Percentiles rank a stretch among this genome's conserved stretches.
Evolutionary conservation across 495 filamentous ascomycete species (phyloP).

Genomic region (Aspergillus kassunensis): DNA sequence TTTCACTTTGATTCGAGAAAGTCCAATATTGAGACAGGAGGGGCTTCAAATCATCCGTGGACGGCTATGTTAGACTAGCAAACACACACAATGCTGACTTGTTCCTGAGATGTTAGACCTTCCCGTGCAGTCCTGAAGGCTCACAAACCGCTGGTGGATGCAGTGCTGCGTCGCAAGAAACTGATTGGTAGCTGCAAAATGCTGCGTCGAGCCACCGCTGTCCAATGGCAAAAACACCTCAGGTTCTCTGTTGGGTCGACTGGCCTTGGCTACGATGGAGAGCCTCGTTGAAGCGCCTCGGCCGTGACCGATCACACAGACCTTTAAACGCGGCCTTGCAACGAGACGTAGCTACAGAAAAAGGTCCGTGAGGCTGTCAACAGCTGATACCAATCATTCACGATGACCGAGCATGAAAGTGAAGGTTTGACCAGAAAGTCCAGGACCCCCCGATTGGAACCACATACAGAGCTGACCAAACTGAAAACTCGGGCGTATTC

Average conservation of each 20-base stretch:
- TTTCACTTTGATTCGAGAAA: too few relatives aligned
- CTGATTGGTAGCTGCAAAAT: not conserved
- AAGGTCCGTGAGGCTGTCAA: not conserved
- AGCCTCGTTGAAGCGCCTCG: not conserved
- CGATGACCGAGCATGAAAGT: not conserved
- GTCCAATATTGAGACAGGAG: too few relatives aligned
- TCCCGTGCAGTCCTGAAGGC: too few relatives aligned
- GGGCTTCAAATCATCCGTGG: too few relatives aligned
- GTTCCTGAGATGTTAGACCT: too few relatives aligned
- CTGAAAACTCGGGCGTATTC: not conserved
- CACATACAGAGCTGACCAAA: not conserved
- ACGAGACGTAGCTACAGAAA: not conserved
- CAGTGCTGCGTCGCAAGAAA: not conserved
- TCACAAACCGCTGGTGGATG: too few relatives aligned
- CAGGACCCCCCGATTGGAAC: not conserved
- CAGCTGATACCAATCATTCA: not conserved
- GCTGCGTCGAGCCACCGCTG: not conserved
- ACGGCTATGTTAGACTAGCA: too few relatives aligned
- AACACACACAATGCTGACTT: too few relatives aligned
- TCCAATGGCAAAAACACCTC: not conserved
- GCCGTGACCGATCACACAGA: not conserved
- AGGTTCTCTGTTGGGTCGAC: not conserved
- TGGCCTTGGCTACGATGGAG: not conserved
- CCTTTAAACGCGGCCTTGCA: not conserved
- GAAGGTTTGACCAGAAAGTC: not conserved